These are phyloP conservation scores for Amaranthus tricolor DNA, from an alignment of 179 eudicot genomes.

Conservation along the genomic window DNA sequence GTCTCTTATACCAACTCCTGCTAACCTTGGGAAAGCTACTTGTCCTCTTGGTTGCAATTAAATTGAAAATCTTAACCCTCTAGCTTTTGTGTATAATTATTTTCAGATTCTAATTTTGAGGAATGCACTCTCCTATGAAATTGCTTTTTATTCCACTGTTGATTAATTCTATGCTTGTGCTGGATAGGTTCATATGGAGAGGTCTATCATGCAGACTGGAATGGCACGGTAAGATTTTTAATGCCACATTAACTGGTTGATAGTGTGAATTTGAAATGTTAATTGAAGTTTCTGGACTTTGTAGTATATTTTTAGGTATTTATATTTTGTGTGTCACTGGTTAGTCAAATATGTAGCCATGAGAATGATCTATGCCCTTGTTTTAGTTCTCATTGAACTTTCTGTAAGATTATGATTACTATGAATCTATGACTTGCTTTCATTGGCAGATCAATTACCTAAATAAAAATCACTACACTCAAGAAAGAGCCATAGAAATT, in stretches of 20 bases:
- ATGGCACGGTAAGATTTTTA: conserved; percentile 78
- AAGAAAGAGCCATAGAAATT: too few species aligned
- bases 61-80: neutral
- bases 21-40: conserved; percentile 1
- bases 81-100: neutral
- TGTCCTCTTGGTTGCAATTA: conserved; percentile 7
- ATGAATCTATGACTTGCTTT: too few species aligned
- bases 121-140: neutral
- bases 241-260: neutral
- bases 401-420: too few species aligned
- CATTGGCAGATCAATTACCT: too few species aligned
- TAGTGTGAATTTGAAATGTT: neutral
- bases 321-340: neutral
- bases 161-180: conserved; percentile 11
- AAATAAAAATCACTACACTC: too few species aligned
- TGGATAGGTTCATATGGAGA: conserved; percentile 93
- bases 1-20: too few species aligned
- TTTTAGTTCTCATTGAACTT: too few species aligned
- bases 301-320: neutral
- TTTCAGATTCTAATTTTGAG: conserved; percentile 1
- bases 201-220: conserved; percentile 99
- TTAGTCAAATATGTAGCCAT: neutral
- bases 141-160: conserved; percentile 9
- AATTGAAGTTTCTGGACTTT: neutral
- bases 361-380: neutral